Base-by-base conservation (phyloP, 176 grass and related monocot genomes). In the Areca catechu region DNA sequence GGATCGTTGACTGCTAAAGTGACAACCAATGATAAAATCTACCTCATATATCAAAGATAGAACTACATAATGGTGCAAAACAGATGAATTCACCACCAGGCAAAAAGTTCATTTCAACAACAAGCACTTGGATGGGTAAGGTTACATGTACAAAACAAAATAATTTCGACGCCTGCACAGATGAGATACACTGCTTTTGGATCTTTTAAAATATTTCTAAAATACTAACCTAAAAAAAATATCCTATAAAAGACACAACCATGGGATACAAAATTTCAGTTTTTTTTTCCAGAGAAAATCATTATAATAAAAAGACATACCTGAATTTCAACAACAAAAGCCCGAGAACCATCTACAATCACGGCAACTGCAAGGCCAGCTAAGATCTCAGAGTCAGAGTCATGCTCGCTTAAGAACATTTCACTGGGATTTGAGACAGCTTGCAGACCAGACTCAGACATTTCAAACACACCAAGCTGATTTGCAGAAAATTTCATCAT, bases 391-490 rank as follows among this genome's bases (percentile, higher is more conserved):
- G 92, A 91, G 76, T 82, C 86, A 61, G 77, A 76, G 56, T 72
- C 77, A 61, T 88, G 51, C 20, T 97, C 80, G 49, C 79, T 88
- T 74, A 97, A 79, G 66, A 97, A 97, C 78, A 91, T 88, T 57
- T 90, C 78, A 23, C 86, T 88, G 48, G 92, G 80, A 81, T 97
- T 88, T 59, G 82, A 29, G 76, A 97, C 92, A 75, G 80, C 66
- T 79, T 91, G 83, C 54, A 91, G 78, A 29, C 92, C 92, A 73
- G 61, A 66, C n/a, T 80, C 74, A 43, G 86, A 67, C 92, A 97
- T 97, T 73, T 97, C 83, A 68, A 97, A 90, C 51, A 97, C 83
- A 60, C 92, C 92, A 62, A 97, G 80, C 92, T 97, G 86, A 74
- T 64, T 12, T 43, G 56, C 16, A 61, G 65, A 62, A 70, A 59